Evolutionary conservation across 2,329 filamentous ascomycete genomes (phyloP).

Genomic region (Colletotrichum lindemuthianum): DNA sequence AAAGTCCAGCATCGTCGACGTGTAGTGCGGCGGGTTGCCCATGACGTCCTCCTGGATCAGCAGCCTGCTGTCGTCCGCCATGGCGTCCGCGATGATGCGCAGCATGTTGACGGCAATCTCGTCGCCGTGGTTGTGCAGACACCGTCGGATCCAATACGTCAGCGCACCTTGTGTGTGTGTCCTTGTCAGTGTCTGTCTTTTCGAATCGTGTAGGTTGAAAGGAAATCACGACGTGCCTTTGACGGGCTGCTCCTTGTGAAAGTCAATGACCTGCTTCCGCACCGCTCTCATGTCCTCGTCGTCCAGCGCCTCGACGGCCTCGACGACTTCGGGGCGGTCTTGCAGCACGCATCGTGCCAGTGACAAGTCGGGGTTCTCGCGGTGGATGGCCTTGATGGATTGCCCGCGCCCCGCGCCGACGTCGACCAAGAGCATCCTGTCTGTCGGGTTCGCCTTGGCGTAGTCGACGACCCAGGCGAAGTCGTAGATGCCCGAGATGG

Average conservation of each 20-base stretch:
- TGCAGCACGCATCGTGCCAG: conserved; percentile 44
- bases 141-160: conserved; percentile 49
- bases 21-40: conserved; percentile 40
- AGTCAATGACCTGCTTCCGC: conserved; percentile 41
- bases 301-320: conserved; percentile 37
- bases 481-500: conserved; percentile 44
- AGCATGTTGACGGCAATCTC: conserved; percentile 45
- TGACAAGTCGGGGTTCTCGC: conserved; percentile 41
- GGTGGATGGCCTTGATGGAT: conserved; percentile 40
- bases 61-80: conserved; percentile 46
- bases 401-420: conserved; percentile 47
- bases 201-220: conserved; percentile 5
- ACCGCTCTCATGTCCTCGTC: conserved; percentile 36
- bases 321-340: conserved; percentile 44
- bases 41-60: conserved; percentile 47
- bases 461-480: conserved; percentile 42
- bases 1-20: conserved; percentile 43
- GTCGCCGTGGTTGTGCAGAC: conserved; percentile 51
- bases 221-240: conserved; percentile 17
- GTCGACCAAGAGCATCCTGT: conserved; percentile 44
- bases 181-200: neutral
- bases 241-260: conserved; percentile 41
- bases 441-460: conserved; percentile 1
- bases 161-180: conserved; percentile 42
- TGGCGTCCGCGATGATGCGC: conserved; percentile 42